Base-by-base conservation (phyloP, 768 basidiomycete species). In the Lactarius trivialis region DNA sequence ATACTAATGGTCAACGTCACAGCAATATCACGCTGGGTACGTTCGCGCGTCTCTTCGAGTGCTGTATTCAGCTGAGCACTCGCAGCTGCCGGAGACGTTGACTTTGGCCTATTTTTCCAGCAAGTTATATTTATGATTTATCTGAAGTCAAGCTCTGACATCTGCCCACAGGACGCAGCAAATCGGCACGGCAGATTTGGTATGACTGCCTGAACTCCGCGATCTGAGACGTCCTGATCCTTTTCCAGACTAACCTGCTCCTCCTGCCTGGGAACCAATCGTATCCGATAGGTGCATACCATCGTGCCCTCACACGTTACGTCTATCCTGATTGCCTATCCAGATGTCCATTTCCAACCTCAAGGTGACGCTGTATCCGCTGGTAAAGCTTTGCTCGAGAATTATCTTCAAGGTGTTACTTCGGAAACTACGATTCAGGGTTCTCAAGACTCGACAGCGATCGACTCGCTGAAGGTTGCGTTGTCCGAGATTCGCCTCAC, bases 321-420 rank as follows among this genome's bases (percentile, higher is more conserved):
- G 12, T 36, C 19, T 19, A 26, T 53, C 53, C 19, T 37, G 41
- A 63, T 8, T 50, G 30, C 26, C 11, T 50, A n/a, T 9, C 43
- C 62, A 80, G 85, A 84, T 61, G 85, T 89, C 5, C 76, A 83
- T 54, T 89, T 79, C 72, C 76, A 81, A 11, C 83, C 85, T 0
- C 81, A 83, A 64, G 83, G 82, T 7, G 73, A 69, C 24, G 81
- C 83, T 7, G 71, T 75, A n/a, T 68, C 76, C 1, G 81, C 85
- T 1, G 87, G 88, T 24, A 77, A 76, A 57, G 68, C 69, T 9
- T 69, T 89, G 63, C 77, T 90, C 52, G 80, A 86, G 71, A 85
- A 86, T 69, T 89, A 82, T 68, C 71, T 90, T n/a, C 82, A 86
- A 72, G 88, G 85, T 19, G 65, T 83, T 33, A 73, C 82, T 62